Evolutionary conservation across 2,329 filamentous ascomycete genomes (phyloP).

Genomic region (Eutypella sp.): DNA sequence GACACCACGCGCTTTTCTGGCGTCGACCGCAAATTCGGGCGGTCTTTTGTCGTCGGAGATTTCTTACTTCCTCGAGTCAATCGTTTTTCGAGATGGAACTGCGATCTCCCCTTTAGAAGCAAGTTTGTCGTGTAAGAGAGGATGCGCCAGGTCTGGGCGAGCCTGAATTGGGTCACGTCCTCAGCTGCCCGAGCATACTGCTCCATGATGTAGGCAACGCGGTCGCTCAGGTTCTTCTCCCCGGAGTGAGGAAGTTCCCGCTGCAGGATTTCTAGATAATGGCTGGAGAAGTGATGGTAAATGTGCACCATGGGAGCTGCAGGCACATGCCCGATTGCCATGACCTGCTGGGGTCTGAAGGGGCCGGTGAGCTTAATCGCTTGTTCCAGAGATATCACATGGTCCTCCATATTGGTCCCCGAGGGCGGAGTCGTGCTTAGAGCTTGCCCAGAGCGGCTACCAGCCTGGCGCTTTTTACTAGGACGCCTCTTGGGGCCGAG

Average conservation of each 20-base stretch:
- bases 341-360: conserved; percentile 57
- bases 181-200: conserved; percentile 55
- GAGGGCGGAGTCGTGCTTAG: conserved; percentile 54
- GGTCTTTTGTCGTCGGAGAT: conserved; percentile 5
- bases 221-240: conserved; percentile 36
- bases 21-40: conserved; percentile 8
- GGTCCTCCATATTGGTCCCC: conserved; percentile 33
- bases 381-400: conserved; percentile 50
- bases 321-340: conserved; percentile 56
- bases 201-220: conserved; percentile 49
- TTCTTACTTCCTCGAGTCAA: conserved; percentile 27
- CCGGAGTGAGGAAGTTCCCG: conserved; percentile 39
- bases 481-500: conserved; percentile 41
- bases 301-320: conserved; percentile 43
- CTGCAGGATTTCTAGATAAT: conserved; percentile 52
- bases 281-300: conserved; percentile 52
- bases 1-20: conserved; percentile 12
- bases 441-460: conserved; percentile 36
- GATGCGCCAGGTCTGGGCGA: conserved; percentile 62
- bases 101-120: conserved; percentile 49
- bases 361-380: conserved; percentile 52
- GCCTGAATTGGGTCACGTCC: conserved; percentile 49
- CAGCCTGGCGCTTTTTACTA: conserved; percentile 37
- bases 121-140: conserved; percentile 52
- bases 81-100: conserved; percentile 51